Base-by-base conservation (phyloP, 2,329 filamentous ascomycete species). In the Macrophomina tecta region DNA sequence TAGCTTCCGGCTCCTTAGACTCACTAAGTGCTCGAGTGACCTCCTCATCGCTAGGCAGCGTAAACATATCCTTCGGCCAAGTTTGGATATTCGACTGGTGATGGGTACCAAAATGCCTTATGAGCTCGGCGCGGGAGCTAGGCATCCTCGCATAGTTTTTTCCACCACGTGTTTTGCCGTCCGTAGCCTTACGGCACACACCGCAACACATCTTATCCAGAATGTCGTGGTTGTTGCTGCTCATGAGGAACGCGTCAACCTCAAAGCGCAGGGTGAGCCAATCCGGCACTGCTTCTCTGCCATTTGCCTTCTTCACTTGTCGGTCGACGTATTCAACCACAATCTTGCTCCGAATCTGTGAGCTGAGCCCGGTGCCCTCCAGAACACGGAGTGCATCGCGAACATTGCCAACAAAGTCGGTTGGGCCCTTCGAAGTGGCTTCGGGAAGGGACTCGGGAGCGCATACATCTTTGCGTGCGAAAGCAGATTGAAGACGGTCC, bases 251-350 rank as follows among this genome's bases (percentile, higher is more conserved):
- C 11, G 64, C 53, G 14, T 66, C 64, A 34, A 66, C 52, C 12
- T 66, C 64, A 23, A 60, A 66, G 8, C 64, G 64, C 5, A 66
- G 45, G 12, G 53, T 58, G 18, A 32, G 48, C 38, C 61, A 64
- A 18, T 67, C 65, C 1, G 49, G 65, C 1, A 46, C 51, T 14
- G 56, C 45, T 9, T 61, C 36, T 8, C 48, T 51, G 23, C 60
- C 56, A 28, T 64, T 63, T 6, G 52, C 61, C 3, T 67, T 64
- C 23, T 56, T 65, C 14, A 48, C 42, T 28, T 62, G 46, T 3
- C 51, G 65, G 14, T 62, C 51, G 5, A 72, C 73, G 55, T 72
- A 76, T 40, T 69, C 69, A 11, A 76, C 48, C 9, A 73, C 71
- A 34, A 76, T 72, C 38, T 69, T 69, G 53, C 72, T 73, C 32